Conservation (phyloP, 805 yeast species). For the Schwanniomyces sp. region DNA sequence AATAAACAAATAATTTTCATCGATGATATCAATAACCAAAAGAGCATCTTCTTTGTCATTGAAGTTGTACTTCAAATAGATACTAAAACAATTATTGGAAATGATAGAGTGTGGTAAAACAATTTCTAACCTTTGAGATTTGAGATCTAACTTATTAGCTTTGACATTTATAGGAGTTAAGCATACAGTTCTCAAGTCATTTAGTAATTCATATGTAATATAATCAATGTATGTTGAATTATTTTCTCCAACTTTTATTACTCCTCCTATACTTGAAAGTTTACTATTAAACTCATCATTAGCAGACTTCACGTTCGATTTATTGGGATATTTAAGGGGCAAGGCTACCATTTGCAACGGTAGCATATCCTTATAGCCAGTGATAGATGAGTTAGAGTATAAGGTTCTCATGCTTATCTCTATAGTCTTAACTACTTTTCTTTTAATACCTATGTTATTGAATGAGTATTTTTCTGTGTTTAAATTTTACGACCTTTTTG, state of each 20-base stretch:
- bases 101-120: constrained; percentile 23
- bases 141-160: constrained; percentile 28
- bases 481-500: constrained; percentile 3
- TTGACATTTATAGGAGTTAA: constrained; percentile 42
- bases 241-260: constrained; percentile 20
- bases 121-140: constrained; percentile 32
- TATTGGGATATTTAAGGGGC: constrained; percentile 23
- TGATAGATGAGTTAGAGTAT: constrained; percentile 17
- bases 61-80: constrained; percentile 4
- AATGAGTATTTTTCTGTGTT: background rate
- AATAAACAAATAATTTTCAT: constrained; percentile 50
- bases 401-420: background rate
- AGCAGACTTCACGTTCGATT: constrained; percentile 5
- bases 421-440: background rate
- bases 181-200: constrained; percentile 28
- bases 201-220: constrained; percentile 29
- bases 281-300: constrained; percentile 23
- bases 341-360: constrained; percentile 15
- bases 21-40: constrained; percentile 54
- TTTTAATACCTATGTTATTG: background rate
- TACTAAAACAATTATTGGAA: constrained; percentile 14
- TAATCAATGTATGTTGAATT: constrained; percentile 22
- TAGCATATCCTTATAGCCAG: constrained; percentile 18
- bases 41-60: constrained; percentile 9
- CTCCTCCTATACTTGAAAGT: constrained; percentile 18